Conservation (phyloP, 805 yeast species). For the Saturnispora halmiae region DNA sequence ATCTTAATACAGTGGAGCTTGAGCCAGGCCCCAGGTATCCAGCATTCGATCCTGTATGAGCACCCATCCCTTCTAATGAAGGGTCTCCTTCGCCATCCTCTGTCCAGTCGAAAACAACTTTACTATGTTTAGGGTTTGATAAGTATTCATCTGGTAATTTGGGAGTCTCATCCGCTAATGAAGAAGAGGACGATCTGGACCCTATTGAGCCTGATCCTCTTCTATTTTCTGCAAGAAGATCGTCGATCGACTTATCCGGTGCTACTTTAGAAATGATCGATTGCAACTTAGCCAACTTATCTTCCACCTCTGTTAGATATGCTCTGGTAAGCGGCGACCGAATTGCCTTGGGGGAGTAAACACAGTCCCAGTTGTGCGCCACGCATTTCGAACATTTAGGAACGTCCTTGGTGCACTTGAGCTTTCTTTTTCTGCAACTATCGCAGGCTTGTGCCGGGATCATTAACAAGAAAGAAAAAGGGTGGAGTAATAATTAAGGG, state of each 20-base stretch:
- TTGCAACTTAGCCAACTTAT: constrained; percentile 40
- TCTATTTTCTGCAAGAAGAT: constrained; percentile 17
- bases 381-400: constrained; percentile 73
- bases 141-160: constrained; percentile 14
- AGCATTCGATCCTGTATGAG: constrained; percentile 36
- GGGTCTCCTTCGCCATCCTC: constrained; percentile 10
- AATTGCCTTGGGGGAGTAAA: constrained; percentile 68
- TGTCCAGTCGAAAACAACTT: constrained; percentile 15
- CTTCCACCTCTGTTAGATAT: constrained; percentile 69
- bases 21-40: constrained; percentile 65
- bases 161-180: constrained; percentile 8
- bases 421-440: constrained; percentile 70
- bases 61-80: constrained; percentile 56
- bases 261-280: constrained; percentile 33
- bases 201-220: not conserved
- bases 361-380: constrained; percentile 64
- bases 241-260: constrained; percentile 40
- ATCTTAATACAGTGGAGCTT: constrained; percentile 40
- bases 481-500: not conserved
- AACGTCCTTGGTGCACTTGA: constrained; percentile 68
- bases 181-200: not conserved
- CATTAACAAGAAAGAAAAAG: not conserved
- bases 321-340: constrained; percentile 78
- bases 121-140: constrained; percentile 12
- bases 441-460: constrained; percentile 58